phyloP scores from a whole-genome alignment of 139 green algal species.

The Asterochloris erici region DNA sequence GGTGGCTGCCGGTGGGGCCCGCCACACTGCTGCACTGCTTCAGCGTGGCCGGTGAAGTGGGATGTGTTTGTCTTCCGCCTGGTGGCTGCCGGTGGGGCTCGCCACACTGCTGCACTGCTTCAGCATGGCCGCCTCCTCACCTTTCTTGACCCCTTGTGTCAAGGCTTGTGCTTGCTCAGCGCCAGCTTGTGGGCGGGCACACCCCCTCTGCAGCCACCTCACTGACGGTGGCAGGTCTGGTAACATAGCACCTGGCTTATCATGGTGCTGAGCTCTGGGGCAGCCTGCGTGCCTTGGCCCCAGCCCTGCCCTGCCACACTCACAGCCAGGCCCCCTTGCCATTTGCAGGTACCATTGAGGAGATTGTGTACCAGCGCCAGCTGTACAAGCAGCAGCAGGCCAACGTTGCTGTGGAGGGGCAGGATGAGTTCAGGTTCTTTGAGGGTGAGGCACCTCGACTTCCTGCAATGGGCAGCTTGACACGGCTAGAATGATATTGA shows the following conservation, averaged over 20 bases:
- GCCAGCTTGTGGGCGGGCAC: neutral
- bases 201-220: neutral
- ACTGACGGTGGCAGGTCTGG: neutral
- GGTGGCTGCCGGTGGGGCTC: slow-evolving; percentile 23
- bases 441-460: slow-evolving; percentile 14
- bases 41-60: no score
- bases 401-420: slow-evolving; percentile 25
- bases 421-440: slow-evolving; percentile 38
- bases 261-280: neutral
- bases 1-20: slow-evolving; percentile 23
- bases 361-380: slow-evolving; percentile 50
- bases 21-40: neutral
- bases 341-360: slow-evolving; percentile 59
- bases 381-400: slow-evolving; percentile 65
- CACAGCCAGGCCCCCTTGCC: neutral
- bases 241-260: neutral
- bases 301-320: neutral
- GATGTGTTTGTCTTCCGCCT: slow-evolving; percentile 79
- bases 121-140: neutral
- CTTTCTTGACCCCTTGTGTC: neutral
- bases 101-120: neutral
- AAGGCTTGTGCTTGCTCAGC: neutral
- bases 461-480: neutral
- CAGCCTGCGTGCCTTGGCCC: neutral
- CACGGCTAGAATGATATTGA: neutral